Evolutionary conservation across 2,329 filamentous ascomycete genomes (phyloP).

Genomic region (Ophiostoma quercus): DNA sequence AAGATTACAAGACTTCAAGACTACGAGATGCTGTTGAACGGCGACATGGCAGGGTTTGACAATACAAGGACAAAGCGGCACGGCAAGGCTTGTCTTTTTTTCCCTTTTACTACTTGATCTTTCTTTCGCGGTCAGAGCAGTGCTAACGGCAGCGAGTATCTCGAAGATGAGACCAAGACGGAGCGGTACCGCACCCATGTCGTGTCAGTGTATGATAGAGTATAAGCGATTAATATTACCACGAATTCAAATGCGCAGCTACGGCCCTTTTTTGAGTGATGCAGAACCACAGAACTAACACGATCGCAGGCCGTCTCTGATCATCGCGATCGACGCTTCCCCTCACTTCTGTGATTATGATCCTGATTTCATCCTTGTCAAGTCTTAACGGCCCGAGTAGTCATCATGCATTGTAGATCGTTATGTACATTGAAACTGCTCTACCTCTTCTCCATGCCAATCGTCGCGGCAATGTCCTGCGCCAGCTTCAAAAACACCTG

Average conservation of each 20-base stretch:
- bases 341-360: not conserved
- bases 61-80: not conserved
- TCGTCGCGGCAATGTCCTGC: slow-evolving; percentile 45
- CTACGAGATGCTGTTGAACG: not conserved
- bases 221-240: not conserved
- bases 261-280: not conserved
- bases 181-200: not conserved
- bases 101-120: not conserved
- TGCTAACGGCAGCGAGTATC: slow-evolving; percentile 2
- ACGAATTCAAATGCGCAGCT: not conserved
- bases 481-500: slow-evolving; percentile 69
- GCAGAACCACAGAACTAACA: not conserved
- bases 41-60: slow-evolving; percentile 4
- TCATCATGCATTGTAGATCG: slow-evolving; percentile 2
- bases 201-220: slow-evolving; percentile 1
- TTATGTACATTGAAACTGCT: not conserved
- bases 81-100: not conserved
- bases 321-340: not conserved
- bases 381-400: not conserved
- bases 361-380: not conserved
- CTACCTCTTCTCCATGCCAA: slow-evolving; percentile 32
- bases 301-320: not conserved
- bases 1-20: not conserved
- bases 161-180: not conserved
- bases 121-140: not conserved